Conservation (phyloP, 345 rosid genomes). For the Excoecaria agallocha region DNA sequence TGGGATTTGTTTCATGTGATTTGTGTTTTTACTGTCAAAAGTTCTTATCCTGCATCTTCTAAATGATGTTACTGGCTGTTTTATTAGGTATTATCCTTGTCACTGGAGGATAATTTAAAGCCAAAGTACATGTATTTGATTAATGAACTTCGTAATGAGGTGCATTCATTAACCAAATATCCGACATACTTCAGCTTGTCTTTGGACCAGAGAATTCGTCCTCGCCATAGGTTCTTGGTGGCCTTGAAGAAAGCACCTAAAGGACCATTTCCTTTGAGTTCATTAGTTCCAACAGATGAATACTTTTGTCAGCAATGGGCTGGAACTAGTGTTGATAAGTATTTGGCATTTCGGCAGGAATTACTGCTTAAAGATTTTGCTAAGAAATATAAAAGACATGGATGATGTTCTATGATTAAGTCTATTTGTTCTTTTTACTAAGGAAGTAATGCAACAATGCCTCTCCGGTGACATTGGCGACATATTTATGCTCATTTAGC, state of each 20-base stretch:
- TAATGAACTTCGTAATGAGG: slow-evolving; percentile 77
- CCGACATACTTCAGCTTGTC: slow-evolving; percentile 91
- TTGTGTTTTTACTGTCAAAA: neutral
- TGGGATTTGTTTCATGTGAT: neutral
- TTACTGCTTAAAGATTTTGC: slow-evolving; percentile 68
- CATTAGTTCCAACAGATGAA: slow-evolving; percentile 80
- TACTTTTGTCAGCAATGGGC: slow-evolving; percentile 86
- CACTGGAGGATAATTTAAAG: slow-evolving; percentile 87
- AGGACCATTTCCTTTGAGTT: slow-evolving; percentile 94
- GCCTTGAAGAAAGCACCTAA: slow-evolving; percentile 83
- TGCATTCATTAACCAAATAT: slow-evolving; percentile 72
- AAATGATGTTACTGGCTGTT: slow-evolving; percentile 13
- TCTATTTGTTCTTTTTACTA: neutral
- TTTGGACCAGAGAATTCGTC: slow-evolving; percentile 88
- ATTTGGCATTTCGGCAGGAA: slow-evolving; percentile 76
- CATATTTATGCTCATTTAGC: neutral
- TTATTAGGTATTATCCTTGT: slow-evolving; percentile 79
- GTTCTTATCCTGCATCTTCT: neutral
- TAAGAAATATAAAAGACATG: slow-evolving; percentile 56
- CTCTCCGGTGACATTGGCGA: slow-evolving; percentile 9
- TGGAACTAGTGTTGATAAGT: slow-evolving; percentile 74
- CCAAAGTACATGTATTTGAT: slow-evolving; percentile 87
- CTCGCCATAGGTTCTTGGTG: slow-evolving; percentile 86
- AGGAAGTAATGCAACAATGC: neutral
- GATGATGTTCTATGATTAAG: slow-evolving; percentile 20